Evolutionary conservation across 75 land plant species (phyloP), one percentile per base, ranked within the genome.

Genomic region (Ceratopteris richardii): DNA sequence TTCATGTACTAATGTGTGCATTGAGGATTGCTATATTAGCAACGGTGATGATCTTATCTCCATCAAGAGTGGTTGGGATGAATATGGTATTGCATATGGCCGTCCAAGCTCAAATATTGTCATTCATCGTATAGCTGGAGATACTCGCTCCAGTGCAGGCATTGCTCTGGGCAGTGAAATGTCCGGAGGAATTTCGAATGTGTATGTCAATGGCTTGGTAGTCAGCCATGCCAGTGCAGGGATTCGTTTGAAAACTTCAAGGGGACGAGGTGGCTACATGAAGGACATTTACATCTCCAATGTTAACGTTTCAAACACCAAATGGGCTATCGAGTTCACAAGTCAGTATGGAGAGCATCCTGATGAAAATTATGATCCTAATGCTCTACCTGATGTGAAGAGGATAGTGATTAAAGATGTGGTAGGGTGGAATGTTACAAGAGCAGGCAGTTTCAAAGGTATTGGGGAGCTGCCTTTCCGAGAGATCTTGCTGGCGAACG

Each of bases 121-220:
- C 27, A 61, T 67, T 26, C 64, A 25, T n/a, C 66, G 82, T 61
- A 60, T 82, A 21, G 71, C 81, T 14, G 81, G 82, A 37, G 72
- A 82, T n/a, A 80, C 86, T 12, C 83, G 82, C 16, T 77, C 83
- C 0, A 78, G 90, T 48, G 80, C 90, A 10, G 85, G 89, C 0
- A 65, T 88, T 44, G 85, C 82, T 22, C 72, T 87, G n/a, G 92
- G 92, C 11, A 84, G 88, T 50, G 92, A 87, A 67, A 81, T 87
- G 92, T 87, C 92, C 2, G 92, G 92, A 9, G 88, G 92, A 13
- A 60, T 87, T 12, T 60, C 68, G 28, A 56, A 72, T 36, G 62
- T 87, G 13, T 41, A 65, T 0, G 63, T 84, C 0, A 70, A 81
- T 26, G 75, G 73, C 62, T 13, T 84, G 42, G 41, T 47, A 6